A percentile compares a stretch with the other conserved stretches of the same genome.
These are phyloP conservation scores for Hippophae gyantsensis DNA, from an alignment of 306 rosid species.

Conservation along the genomic window DNA sequence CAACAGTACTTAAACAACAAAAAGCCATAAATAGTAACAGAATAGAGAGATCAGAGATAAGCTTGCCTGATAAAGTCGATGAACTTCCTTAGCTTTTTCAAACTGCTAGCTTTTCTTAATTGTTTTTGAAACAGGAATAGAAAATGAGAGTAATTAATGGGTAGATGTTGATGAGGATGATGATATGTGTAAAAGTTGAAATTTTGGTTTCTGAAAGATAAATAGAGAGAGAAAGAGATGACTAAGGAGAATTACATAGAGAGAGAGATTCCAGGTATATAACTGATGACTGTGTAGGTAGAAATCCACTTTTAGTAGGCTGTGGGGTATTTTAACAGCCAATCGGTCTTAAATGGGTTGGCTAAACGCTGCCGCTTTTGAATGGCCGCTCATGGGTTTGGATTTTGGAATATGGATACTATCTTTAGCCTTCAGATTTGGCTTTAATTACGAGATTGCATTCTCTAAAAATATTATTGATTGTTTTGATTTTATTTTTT, in stretches of 20 bases:
- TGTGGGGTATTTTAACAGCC: constrained; percentile 26
- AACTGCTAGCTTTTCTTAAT: constrained; percentile 4
- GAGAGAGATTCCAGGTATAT: constrained; percentile 19
- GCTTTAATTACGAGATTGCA: constrained; percentile 13
- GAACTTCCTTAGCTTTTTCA: constrained; percentile 20
- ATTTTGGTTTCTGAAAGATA: constrained; percentile 2
- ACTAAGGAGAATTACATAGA: background rate
- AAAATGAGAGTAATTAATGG: constrained; percentile 8
- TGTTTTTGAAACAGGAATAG: constrained; percentile 1
- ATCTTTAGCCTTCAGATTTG: constrained; percentile 16
- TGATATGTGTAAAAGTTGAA: constrained; percentile 4
- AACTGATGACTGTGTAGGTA: background rate
- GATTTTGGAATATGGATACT: too few relatives aligned
- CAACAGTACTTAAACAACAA: too few relatives aligned
- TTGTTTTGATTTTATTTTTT: too few relatives aligned
- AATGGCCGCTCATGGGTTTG: background rate
- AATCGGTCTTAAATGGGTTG: background rate
- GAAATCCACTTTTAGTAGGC: constrained; percentile 9
- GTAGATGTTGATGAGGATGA: constrained; percentile 4
- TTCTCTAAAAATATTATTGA: too few relatives aligned
- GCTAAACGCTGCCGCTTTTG: constrained; percentile 11
- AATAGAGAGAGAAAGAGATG: background rate
- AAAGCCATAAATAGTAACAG: too few relatives aligned
- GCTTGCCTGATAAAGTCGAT: constrained; percentile 17
- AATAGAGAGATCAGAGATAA: too few relatives aligned